Conservation (phyloP, 2,329 filamentous ascomycete genomes). For the Trichoderma sp. region DNA sequence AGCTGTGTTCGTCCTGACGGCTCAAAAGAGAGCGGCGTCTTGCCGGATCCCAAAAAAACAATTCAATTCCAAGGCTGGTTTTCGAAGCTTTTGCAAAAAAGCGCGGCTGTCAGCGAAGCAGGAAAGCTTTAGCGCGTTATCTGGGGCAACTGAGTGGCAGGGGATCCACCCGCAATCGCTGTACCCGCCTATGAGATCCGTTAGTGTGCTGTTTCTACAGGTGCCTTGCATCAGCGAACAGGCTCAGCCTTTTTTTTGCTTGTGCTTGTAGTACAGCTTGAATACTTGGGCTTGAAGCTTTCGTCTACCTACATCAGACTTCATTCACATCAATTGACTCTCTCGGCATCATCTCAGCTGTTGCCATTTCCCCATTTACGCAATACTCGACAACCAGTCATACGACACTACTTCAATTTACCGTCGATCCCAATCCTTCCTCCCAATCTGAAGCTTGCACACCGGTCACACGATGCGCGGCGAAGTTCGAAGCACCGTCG, state of each 20-base stretch:
- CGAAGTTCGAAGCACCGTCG: slow-evolving; percentile 68
- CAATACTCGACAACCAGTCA: not conserved
- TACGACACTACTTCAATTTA: not conserved
- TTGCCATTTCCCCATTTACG: not conserved
- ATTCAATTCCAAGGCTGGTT: slow-evolving; percentile 10
- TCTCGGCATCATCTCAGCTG: not conserved
- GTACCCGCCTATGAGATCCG: slow-evolving; percentile 14
- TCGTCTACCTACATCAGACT: not conserved
- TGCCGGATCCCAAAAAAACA: slow-evolving; percentile 1
- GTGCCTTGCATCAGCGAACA: slow-evolving; percentile 19
- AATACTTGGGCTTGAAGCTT: not conserved
- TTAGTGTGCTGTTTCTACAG: slow-evolving; percentile 6
- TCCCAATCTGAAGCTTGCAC: not conserved
- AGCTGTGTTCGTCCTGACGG: slow-evolving; percentile 1
- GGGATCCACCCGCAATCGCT: slow-evolving; percentile 11
- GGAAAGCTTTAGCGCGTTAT: slow-evolving; percentile 17
- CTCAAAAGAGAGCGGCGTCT: slow-evolving; percentile 9
- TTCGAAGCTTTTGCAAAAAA: slow-evolving; percentile 20
- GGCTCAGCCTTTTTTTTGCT: not conserved
- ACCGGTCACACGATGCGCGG: slow-evolving; percentile 43
- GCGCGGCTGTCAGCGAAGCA: slow-evolving; percentile 18
- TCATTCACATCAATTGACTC: not conserved
- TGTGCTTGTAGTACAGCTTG: not conserved
- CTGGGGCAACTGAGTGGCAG: not conserved
- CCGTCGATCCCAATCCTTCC: too few species aligned